Conservation (phyloP, 257 asterid genomes). For the Apocynum venetum region DNA sequence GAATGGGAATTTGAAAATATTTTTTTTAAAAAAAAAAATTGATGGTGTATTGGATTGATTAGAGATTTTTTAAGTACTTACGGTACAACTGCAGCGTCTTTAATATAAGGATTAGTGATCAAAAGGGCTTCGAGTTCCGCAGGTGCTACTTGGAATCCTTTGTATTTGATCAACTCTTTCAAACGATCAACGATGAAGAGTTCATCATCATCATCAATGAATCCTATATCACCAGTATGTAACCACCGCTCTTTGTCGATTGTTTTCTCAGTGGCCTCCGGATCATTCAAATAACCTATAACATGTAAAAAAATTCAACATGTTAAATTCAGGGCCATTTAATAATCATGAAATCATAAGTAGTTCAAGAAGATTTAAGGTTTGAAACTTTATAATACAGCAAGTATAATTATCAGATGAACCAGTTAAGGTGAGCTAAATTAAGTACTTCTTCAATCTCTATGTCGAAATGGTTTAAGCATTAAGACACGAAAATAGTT, state of each 20-base stretch:
- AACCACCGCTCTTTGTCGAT: conserved; percentile 91
- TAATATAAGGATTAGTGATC: conserved; percentile 57
- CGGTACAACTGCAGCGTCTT: conserved; percentile 88
- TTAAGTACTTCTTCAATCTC: too few species aligned
- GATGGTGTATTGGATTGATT: too few species aligned
- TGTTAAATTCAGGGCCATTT: too few species aligned
- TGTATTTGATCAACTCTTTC: conserved; percentile 78
- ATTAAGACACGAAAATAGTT: too few species aligned
- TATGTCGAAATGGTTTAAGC: too few species aligned
- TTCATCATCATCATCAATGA: conserved; percentile 74
- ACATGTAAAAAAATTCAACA: not conserved
- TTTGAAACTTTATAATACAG: too few species aligned
- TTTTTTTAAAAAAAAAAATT: too few species aligned
- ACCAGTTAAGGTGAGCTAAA: too few species aligned
- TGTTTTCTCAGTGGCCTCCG: conserved; percentile 56
- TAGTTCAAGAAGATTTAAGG: too few species aligned
- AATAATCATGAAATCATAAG: too few species aligned
- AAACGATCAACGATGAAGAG: conserved; percentile 84
- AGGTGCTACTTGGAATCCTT: conserved; percentile 93
- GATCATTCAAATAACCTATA: conserved; percentile 72
- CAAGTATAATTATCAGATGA: too few species aligned
- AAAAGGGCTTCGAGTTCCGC: conserved; percentile 91
- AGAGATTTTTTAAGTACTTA: conserved; percentile 23
- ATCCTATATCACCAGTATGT: conserved; percentile 88
- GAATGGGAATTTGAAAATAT: not conserved